Conservation (phyloP, 768 basidiomycete genomes). For the Scleroderma bovista region DNA sequence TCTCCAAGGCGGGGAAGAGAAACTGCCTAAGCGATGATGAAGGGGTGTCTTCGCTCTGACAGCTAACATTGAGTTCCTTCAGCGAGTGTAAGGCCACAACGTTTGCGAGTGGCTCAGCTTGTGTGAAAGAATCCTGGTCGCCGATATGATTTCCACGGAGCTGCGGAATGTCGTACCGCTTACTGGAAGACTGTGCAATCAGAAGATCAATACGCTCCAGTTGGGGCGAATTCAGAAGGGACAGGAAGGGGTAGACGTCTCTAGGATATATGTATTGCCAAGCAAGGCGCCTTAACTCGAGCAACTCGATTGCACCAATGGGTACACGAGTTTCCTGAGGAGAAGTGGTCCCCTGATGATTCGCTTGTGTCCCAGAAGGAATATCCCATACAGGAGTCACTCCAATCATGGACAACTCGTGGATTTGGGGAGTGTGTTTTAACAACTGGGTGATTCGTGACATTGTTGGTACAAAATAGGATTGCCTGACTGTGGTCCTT, state of each 20-base stretch:
- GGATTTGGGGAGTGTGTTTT: slow-evolving; percentile 33
- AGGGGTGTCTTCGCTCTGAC: slow-evolving; percentile 35
- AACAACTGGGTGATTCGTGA: slow-evolving; percentile 37
- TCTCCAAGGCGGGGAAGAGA: slow-evolving; percentile 39
- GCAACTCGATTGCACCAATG: slow-evolving; percentile 28
- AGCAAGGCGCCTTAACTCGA: slow-evolving; percentile 37
- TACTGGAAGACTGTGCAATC: slow-evolving; percentile 31
- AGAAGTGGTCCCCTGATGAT: slow-evolving; percentile 6
- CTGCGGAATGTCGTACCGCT: slow-evolving; percentile 21
- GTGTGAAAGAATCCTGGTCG: slow-evolving; percentile 26
- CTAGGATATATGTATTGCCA: slow-evolving; percentile 42
- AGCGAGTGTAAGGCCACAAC: slow-evolving; percentile 27
- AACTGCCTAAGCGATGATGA: slow-evolving; percentile 38
- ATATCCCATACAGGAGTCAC: slow-evolving; percentile 39
- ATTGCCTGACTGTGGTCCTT: slow-evolving; percentile 11
- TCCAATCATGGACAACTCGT: slow-evolving; percentile 38
- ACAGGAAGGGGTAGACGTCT: slow-evolving; percentile 40
- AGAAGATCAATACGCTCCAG: slow-evolving; percentile 42
- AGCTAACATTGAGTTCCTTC: slow-evolving; percentile 40
- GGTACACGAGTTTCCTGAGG: slow-evolving; percentile 6
- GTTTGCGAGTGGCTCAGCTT: slow-evolving; percentile 22
- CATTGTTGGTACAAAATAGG: slow-evolving; percentile 33
- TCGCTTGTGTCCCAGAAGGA: background rate
- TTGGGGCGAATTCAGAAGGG: slow-evolving; percentile 34
- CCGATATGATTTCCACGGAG: slow-evolving; percentile 27